Base-by-base conservation (phyloP, 192 early-diverging fungal genomes). In the Gonapodya prolifera region DNA sequence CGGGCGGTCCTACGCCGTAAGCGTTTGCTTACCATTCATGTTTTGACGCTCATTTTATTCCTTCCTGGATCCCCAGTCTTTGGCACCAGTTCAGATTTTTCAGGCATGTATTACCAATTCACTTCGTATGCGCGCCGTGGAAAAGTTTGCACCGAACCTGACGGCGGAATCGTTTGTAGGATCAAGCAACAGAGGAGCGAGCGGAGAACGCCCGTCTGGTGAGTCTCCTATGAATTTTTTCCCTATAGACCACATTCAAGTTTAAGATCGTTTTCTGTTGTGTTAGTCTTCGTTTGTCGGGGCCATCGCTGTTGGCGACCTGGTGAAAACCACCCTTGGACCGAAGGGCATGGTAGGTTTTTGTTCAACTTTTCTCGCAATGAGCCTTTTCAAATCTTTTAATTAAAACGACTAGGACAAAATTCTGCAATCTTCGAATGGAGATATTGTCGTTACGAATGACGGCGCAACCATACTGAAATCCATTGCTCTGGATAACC, bases 381-480 rank as follows among this genome's bases (percentile, higher is more conserved):
- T 23, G 32, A 2, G 32, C 35, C 69, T 33, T 70, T 81, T 61
- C 32, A 69, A 75, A 71, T 17, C 34, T 76, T 13, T 34, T 70
- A 34, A 34, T 34, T 17, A 23, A 70, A 35, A 73, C 75, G 0
- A 29, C 81, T 16, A 94, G 92, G 97, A 99, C 87, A 99, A 99
- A 86, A 98, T 96, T 79, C 90, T 99, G 79, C 97, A 99, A 83
- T 99, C 97, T 70, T 84, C 86, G 34, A 92, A 87, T 78, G 91
- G 89, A 70, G 92, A 94, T 78, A 89, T 98, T 80, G 87, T 94
- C 75, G 96, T 98, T 73, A 98, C 97, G 30, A 99, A 99, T 85
- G 97, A 99, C 84, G 97, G 97, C 32, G 97, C 97, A 2, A 99
- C 97, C n/a, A 99, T 99, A 81, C 87, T 99, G 74, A 98, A 98